Evolutionary conservation across 306 rosid species (phyloP).

Genomic region (Calophaca sinica): DNA sequence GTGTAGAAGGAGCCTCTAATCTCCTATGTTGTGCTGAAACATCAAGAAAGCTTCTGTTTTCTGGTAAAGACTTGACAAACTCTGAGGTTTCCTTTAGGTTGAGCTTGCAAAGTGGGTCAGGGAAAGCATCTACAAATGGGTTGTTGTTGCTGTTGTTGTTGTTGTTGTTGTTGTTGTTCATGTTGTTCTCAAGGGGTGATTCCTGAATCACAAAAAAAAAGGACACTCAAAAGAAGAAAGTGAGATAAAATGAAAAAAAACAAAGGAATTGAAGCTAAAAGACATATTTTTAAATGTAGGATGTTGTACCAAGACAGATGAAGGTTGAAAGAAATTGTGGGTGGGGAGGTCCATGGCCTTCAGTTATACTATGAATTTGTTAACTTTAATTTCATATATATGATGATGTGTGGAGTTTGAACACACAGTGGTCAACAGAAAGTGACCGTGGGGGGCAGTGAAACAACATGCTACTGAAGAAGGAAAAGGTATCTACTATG

Average conservation of each 20-base stretch:
- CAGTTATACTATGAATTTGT: neutral
- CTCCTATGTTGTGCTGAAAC: conserved; percentile 64
- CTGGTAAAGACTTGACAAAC: conserved; percentile 93
- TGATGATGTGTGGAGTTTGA: conserved; percentile 9
- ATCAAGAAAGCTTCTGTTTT: conserved; percentile 50
- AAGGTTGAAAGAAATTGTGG: conserved; percentile 66
- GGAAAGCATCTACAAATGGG: conserved; percentile 77
- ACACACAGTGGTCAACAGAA: conserved; percentile 15
- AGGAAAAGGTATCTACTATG: too few species aligned
- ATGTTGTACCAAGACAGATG: conserved; percentile 54
- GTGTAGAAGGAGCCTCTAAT: conserved; percentile 81
- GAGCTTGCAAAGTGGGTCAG: conserved; percentile 93
- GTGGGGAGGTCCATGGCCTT: conserved; percentile 66
- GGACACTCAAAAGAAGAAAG: neutral
- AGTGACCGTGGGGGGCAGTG: neutral
- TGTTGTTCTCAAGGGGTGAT: conserved; percentile 42
- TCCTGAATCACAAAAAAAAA: conserved; percentile 58
- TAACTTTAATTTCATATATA: neutral
- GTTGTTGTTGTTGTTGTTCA: conserved; percentile 56
- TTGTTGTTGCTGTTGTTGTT: conserved; percentile 40
- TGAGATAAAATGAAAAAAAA: neutral
- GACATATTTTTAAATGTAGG: neutral
- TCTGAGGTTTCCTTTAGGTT: conserved; percentile 92
- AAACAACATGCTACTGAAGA: neutral
- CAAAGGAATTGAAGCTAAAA: conserved; percentile 9